Base-by-base conservation (phyloP, 148 eudicot genomes). In the Suaeda aralocaspica region DNA sequence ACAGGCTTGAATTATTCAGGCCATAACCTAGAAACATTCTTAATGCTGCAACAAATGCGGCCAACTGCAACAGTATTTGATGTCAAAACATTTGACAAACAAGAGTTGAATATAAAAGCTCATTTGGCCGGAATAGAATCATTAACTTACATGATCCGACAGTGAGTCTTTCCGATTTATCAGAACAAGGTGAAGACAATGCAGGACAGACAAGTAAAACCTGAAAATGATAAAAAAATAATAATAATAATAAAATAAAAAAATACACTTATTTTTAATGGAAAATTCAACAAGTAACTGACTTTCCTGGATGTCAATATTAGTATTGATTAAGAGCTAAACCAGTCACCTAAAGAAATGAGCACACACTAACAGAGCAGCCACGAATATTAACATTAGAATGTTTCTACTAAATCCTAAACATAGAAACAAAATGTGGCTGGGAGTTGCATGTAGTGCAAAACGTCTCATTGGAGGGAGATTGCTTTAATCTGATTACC, bases 161-260 rank as follows among this genome's bases (percentile, higher is more conserved):
- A 94, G 79, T 48, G 88, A 52, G 52, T 88, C 91, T 78, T 90
- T 91, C 57, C 96, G 89, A 74, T 91, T 85, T 59, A 79, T 46
- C 14, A 95, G 88, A 70, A 88, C 92, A 80, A 87, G 80, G 81
- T 95, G 99, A 71, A 95, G 86, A 72, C 96, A 91, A 44, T 84
- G 85, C 67, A 95, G 80, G 72, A 95, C 83, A 15, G 92, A 85
- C 33, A 74, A 74, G 81, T 87, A 91, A 78, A 82, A 91, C 87
- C 97, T 91, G 85, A 73, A 46, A n/a, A 79, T 48, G 71, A n/a
- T 8, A 36, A 4, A 36, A 4, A 36, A 36, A 36, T 3, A 36
- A 36, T 3, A 36, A 36, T 3, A 36, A 36, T 3, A 36, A 36
- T 3, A 36, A 36, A 36, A 36, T 3, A 36, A 36, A 36, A 36